These are phyloP conservation scores for Leishmania arabica DNA, from an alignment of 208 protist genomes.

Conservation along the genomic window DNA sequence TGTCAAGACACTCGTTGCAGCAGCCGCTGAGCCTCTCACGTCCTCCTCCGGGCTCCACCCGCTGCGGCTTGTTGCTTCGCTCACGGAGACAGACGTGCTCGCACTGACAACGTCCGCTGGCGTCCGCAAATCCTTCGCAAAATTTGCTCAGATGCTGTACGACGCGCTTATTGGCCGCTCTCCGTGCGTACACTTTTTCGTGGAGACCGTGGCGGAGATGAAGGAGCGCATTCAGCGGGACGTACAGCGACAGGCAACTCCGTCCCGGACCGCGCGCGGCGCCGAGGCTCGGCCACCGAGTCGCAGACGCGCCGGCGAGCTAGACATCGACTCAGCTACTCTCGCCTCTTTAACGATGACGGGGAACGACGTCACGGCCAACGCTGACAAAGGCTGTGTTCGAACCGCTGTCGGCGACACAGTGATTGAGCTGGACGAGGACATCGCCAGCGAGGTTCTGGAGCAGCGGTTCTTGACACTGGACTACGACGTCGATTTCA, in stretches of 20 bases:
- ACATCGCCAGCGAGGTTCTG: constrained; percentile 41
- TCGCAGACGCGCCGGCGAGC: not conserved
- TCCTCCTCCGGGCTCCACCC: not conserved
- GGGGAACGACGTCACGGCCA: not conserved
- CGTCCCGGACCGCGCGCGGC: not conserved
- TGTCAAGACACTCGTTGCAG: not conserved
- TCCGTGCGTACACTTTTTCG: constrained; percentile 66
- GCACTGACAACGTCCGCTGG: constrained; percentile 71
- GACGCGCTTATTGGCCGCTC: constrained; percentile 73
- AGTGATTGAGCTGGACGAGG: constrained; percentile 44
- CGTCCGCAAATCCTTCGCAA: constrained; percentile 68
- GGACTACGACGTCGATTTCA: constrained; percentile 91
- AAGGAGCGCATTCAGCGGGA: constrained; percentile 67
- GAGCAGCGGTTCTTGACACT: constrained; percentile 74
- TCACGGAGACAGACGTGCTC: constrained; percentile 44
- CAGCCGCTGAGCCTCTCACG: not conserved
- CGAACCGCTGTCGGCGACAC: constrained; percentile 36
- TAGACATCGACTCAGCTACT: not conserved
- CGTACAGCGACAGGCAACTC: constrained; percentile 21
- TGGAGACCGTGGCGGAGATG: constrained; percentile 80
- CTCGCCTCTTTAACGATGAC: not conserved
- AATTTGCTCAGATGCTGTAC: constrained; percentile 80
- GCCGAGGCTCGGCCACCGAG: not conserved
- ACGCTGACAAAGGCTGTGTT: constrained; percentile 10
- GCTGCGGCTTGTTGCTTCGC: constrained; percentile 30